These are phyloP conservation scores for Cercospora brassicicola DNA, from an alignment of 2,329 filamentous ascomycete species.

Conservation along the genomic window DNA sequence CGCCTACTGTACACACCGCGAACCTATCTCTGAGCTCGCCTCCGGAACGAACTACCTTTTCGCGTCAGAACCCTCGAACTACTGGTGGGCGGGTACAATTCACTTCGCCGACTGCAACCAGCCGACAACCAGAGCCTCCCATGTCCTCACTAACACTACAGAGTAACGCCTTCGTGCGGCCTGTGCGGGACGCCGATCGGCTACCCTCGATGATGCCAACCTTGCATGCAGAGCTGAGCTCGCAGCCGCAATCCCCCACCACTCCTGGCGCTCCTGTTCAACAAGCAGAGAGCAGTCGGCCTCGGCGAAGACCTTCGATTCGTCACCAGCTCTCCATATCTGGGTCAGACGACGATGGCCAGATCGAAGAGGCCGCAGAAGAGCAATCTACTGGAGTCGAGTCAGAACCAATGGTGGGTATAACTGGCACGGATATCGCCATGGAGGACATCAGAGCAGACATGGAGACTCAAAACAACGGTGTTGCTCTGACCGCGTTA, in stretches of 20 bases:
- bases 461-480: slow-evolving; percentile 65
- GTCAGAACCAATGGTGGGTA: slow-evolving; percentile 70
- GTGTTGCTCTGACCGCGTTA: slow-evolving; percentile 69
- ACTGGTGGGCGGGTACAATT: slow-evolving; percentile 41
- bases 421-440: slow-evolving; percentile 72
- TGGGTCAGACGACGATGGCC: slow-evolving; percentile 83
- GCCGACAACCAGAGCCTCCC: slow-evolving; percentile 29
- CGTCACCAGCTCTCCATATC: slow-evolving; percentile 83
- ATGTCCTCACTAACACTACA: slow-evolving; percentile 35
- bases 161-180: slow-evolving; percentile 64
- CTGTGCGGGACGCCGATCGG: slow-evolving; percentile 77
- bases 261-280: slow-evolving; percentile 71
- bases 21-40: slow-evolving; percentile 67
- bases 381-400: slow-evolving; percentile 77
- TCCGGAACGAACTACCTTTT: slow-evolving; percentile 67
- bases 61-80: slow-evolving; percentile 54
- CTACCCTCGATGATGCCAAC: slow-evolving; percentile 78
- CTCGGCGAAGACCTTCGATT: slow-evolving; percentile 76
- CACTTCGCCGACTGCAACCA: slow-evolving; percentile 32
- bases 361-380: slow-evolving; percentile 78
- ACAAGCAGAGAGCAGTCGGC: slow-evolving; percentile 52
- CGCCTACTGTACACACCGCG: slow-evolving; percentile 55
- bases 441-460: slow-evolving; percentile 86
- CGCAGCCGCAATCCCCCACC: slow-evolving; percentile 89
- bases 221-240: slow-evolving; percentile 67